These are phyloP conservation scores for Pholiota microspora DNA, from an alignment of 768 basidiomycete species.

Conservation along the genomic window DNA sequence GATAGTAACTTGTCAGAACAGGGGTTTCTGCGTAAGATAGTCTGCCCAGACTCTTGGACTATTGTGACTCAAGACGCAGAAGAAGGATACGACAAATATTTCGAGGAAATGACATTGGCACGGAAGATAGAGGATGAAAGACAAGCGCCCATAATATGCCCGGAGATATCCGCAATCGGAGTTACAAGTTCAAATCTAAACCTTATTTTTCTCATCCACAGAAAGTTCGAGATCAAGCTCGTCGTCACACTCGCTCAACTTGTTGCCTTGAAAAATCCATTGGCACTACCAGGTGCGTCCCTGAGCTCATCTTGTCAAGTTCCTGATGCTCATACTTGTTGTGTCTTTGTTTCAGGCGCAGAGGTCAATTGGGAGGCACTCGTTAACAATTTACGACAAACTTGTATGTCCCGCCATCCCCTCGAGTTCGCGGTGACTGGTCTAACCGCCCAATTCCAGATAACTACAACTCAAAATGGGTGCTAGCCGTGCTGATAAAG, in stretches of 20 bases:
- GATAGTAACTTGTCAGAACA: too few relatives aligned
- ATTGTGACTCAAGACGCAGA: too few relatives aligned
- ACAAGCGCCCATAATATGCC: neutral
- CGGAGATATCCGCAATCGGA: constrained; percentile 23
- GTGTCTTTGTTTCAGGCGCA: constrained; percentile 27
- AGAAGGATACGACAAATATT: too few relatives aligned
- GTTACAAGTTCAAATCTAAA: constrained; percentile 23
- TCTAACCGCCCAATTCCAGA: constrained; percentile 14
- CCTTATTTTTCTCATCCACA: constrained; percentile 40
- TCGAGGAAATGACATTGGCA: too few relatives aligned
- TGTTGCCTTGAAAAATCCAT: constrained; percentile 94
- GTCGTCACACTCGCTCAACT: constrained; percentile 27
- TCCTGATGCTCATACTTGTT: neutral
- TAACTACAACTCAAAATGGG: constrained; percentile 69
- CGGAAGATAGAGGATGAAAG: too few relatives aligned
- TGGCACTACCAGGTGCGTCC: constrained; percentile 72
- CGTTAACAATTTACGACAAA: constrained; percentile 29
- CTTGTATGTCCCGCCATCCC: constrained; percentile 14
- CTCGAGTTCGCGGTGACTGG: neutral
- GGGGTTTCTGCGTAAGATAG: too few relatives aligned
- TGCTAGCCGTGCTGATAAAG: constrained; percentile 87
- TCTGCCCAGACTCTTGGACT: too few relatives aligned
- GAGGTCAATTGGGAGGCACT: constrained; percentile 96
- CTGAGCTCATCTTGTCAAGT: neutral
- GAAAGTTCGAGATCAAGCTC: constrained; percentile 21